A percentile compares a stretch with the other conserved stretches of the same genome.
phyloP scores from a whole-genome alignment of 192 early-diverging fungal genomes.

The Umbelopsis isabellina region DNA sequence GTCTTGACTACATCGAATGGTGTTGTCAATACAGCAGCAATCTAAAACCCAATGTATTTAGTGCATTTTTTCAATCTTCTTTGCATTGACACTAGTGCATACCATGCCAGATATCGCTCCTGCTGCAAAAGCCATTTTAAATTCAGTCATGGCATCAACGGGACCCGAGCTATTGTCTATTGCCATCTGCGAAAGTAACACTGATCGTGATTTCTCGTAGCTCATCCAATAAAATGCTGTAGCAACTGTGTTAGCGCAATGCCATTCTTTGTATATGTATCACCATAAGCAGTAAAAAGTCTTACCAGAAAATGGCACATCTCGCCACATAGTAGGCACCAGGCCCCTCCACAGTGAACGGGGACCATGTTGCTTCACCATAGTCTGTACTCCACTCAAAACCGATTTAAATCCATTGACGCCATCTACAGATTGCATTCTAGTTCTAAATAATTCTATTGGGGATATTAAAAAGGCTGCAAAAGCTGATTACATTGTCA shows the following conservation, averaged over 20 bases:
- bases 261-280: neutral
- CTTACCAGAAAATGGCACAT: slow-evolving; percentile 89
- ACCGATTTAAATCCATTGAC: slow-evolving; percentile 61
- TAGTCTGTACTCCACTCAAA: slow-evolving; percentile 57
- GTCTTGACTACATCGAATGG: slow-evolving; percentile 99
- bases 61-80: neutral
- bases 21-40: slow-evolving; percentile 85
- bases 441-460: slow-evolving; percentile 87
- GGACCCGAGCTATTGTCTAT: neutral
- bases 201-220: slow-evolving; percentile 66
- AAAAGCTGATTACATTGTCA: slow-evolving; percentile 50
- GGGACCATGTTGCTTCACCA: slow-evolving; percentile 64
- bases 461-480: slow-evolving; percentile 86
- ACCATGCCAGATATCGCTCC: slow-evolving; percentile 89
- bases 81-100: neutral
- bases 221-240: slow-evolving; percentile 90
- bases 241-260: neutral
- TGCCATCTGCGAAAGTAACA: slow-evolving; percentile 27
- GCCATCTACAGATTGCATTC: slow-evolving; percentile 80
- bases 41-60: slow-evolving; percentile 33
- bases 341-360: slow-evolving; percentile 85
- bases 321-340: slow-evolving; percentile 87
- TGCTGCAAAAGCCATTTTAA: slow-evolving; percentile 73
- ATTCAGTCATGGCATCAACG: slow-evolving; percentile 45
- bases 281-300: neutral